Base-by-base conservation (phyloP, 139 green algal species). In the Tetradesmus obliquus region DNA sequence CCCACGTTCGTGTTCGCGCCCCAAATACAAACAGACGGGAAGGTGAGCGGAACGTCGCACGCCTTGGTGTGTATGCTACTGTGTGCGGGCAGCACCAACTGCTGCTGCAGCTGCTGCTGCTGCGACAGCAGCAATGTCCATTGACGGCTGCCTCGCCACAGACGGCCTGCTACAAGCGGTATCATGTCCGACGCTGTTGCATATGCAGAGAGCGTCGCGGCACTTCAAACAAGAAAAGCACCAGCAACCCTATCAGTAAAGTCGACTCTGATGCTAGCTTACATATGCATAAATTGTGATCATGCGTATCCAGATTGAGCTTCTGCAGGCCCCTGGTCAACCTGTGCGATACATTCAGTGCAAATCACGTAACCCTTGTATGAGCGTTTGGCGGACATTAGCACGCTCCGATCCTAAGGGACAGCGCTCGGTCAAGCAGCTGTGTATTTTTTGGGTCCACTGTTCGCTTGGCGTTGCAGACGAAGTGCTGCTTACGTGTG, bases 1-100 rank as follows among this genome's bases (percentile, higher is more conserved):
- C 98, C 98, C 0, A 99, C 95, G 58, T 94, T 97, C 0, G 98
- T 99, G 91, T 99, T 99, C 1, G 97, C 94, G 2, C 98, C 98
- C 98, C 98, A 99, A 0, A 99, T 82, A 88, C 92, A 94, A 60
- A 95, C 96, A 0, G 91, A 92, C 0, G 96, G 92, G 2, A 88
- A 86, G 0, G 55, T 62, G 1, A 95, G 60, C 15, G 93, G 88
- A 45, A 95, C 20, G 20, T 62, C 62, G 54, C 6, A 60, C 3
- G 82, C 32, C 5, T 53, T 69, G 69, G 55, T 32, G 15, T 55
- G 53, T 19, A 55, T 55, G 66, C 66, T 89, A 45, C 55, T 45
- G 66, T 76, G 66, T 76, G 66, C n/a, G 66, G 66, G 66, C 66
- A 76, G 66, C 17, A 76, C 3, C 9, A 72, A 19, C 15, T 76